Conservation (phyloP, 352 stramenopile species). For the Phytophthora citricola region DNA sequence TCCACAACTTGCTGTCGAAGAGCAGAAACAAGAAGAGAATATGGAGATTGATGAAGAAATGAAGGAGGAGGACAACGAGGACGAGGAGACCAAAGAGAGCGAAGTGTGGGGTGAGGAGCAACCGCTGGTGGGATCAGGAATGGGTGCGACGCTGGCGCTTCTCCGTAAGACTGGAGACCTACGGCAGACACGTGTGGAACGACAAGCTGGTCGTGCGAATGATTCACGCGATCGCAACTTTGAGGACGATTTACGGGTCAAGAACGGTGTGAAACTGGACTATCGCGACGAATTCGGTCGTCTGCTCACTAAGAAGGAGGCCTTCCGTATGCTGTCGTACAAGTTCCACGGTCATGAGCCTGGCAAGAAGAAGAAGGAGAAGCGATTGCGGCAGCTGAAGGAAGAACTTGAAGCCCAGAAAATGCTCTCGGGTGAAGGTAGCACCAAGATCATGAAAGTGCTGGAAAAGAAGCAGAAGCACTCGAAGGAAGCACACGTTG, state of each 20-base stretch:
- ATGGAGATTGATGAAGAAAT: slow-evolving; percentile 31
- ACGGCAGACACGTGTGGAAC: slow-evolving; percentile 84
- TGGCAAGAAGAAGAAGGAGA: slow-evolving; percentile 98
- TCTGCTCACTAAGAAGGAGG: slow-evolving; percentile 97
- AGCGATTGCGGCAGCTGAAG: slow-evolving; percentile 90
- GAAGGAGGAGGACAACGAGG: slow-evolving; percentile 48
- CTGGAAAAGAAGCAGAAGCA: slow-evolving; percentile 87
- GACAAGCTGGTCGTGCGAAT: slow-evolving; percentile 94
- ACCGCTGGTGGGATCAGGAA: slow-evolving; percentile 82
- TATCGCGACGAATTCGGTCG: slow-evolving; percentile 98
- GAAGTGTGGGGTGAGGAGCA: slow-evolving; percentile 86
- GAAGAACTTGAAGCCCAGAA: slow-evolving; percentile 83
- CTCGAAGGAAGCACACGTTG: slow-evolving; percentile 83
- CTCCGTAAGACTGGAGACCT: slow-evolving; percentile 95
- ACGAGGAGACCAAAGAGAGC: slow-evolving; percentile 60
- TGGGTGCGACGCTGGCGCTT: slow-evolving; percentile 93
- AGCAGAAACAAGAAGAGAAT: slow-evolving; percentile 41
- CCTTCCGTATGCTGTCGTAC: slow-evolving; percentile 98
- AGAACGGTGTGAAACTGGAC: slow-evolving; percentile 93
- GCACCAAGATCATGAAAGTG: slow-evolving; percentile 86
- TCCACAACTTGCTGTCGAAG: slow-evolving; percentile 29
- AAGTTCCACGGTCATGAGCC: slow-evolving; percentile 98
- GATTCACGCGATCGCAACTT: slow-evolving; percentile 94
- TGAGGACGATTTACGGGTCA: slow-evolving; percentile 84
- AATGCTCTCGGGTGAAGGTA: slow-evolving; percentile 74